phyloP scores from a whole-genome alignment of 1,284 basidiomycete species.

The Phlebopus sp. region DNA sequence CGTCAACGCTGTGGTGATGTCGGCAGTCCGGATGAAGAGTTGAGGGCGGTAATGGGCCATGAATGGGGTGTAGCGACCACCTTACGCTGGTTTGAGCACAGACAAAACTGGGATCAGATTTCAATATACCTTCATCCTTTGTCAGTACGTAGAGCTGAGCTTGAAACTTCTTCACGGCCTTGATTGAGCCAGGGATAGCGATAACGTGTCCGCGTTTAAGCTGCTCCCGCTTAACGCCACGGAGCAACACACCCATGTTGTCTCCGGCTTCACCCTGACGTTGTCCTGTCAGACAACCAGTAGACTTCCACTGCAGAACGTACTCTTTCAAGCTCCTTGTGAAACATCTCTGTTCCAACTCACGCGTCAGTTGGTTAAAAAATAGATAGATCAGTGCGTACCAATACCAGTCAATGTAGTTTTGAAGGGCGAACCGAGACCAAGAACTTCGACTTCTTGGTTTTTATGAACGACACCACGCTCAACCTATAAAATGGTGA shows the following conservation, averaged over 20 bases:
- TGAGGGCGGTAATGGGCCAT: constrained; percentile 96
- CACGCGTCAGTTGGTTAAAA: constrained; percentile 8
- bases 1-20: constrained; percentile 83
- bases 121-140: constrained; percentile 73
- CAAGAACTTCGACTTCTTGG: constrained; percentile 92
- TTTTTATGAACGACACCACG: constrained; percentile 93
- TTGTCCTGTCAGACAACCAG: constrained; percentile 3
- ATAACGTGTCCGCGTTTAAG: constrained; percentile 93
- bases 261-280: constrained; percentile 92
- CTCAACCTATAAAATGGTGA: constrained; percentile 64
- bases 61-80: constrained; percentile 98
- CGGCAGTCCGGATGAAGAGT: constrained; percentile 94
- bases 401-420: constrained; percentile 96
- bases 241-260: constrained; percentile 98
- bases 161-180: constrained; percentile 91
- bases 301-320: constrained; percentile 15
- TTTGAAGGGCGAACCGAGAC: constrained; percentile 83
- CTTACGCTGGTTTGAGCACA: constrained; percentile 18
- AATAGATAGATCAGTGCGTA: constrained; percentile 35
- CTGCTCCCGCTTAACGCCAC: constrained; percentile 98
- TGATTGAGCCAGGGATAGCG: constrained; percentile 89
- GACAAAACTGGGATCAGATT: neutral
- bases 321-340: constrained; percentile 96
- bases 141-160: constrained; percentile 93
- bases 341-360: constrained; percentile 90